Evolutionary conservation across 2,329 filamentous ascomycete species (phyloP), one percentile per base, ranked within the genome.

Genomic region (Aspergillus sp.): DNA sequence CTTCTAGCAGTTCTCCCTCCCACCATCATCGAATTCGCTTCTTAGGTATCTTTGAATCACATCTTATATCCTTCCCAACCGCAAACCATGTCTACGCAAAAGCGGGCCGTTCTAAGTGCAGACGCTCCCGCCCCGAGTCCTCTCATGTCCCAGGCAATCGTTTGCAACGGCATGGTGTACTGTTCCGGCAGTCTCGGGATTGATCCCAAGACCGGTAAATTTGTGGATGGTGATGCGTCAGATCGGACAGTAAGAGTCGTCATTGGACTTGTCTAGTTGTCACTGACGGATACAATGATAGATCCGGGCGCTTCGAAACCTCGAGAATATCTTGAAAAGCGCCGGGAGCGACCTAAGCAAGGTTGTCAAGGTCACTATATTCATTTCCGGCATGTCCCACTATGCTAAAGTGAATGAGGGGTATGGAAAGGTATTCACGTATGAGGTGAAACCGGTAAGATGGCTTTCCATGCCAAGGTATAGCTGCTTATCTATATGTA

Each of bases 391-490:
- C 53, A 88, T 89, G 84, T 75, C 80, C 44, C 76, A 88, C 65
- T 88, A 88, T 64, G 78, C 75, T 71, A 85, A 85, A 70, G 91
- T 96, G 88, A 96, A 96, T 76, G 81, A 81, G 60, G 88, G 89
- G 67, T 96, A 94, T 72, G 87, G 86, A 72, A 87, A 91, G 23
- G 23, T 10, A 75, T 91, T 86, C 81, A 92, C 65, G 68, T 66
- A 68, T 1, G 69, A 68, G 55, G 56, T 69, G 9, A 92, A 91
- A 82, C 91, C 91, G 7, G 23, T 2, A 10, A 25, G 23, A 23
- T 23, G 10, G 23, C 6, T 25, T 25, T 3, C 23, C 5, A 66
- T 64, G 65, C 7, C n/a, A 19, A n/a, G 9, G 20, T 16, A 11
- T 25, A 13, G 11, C 2, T 17, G 14, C 3, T n/a, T 2, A 40